A percentile compares a stretch with the other conserved stretches of the same genome.
Conservation (phyloP, 2,329 filamentous ascomycete genomes). For the Acarospora socialis region DNA sequence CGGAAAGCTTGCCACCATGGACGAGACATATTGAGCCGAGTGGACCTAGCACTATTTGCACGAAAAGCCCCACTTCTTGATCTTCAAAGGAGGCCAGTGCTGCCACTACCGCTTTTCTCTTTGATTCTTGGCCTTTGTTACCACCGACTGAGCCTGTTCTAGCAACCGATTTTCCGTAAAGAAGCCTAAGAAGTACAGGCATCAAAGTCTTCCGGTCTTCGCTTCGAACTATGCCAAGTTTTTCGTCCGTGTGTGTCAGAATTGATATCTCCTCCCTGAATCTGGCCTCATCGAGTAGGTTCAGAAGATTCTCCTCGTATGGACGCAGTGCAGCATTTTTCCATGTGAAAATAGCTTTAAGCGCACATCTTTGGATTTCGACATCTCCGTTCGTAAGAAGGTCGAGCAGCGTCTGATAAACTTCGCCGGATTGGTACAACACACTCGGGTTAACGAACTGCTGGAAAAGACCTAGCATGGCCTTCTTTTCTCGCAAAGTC, state of each 20-base stretch:
- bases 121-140: conserved; percentile 66
- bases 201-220: conserved; percentile 62
- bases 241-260: conserved; percentile 58
- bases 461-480: conserved; percentile 65
- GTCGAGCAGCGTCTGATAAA: conserved; percentile 59
- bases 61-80: conserved; percentile 62
- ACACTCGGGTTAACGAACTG: conserved; percentile 78
- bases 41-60: conserved; percentile 65
- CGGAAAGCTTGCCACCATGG: conserved; percentile 34
- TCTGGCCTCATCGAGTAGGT: conserved; percentile 74
- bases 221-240: conserved; percentile 52
- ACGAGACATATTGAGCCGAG: conserved; percentile 48
- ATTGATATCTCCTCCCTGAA: conserved; percentile 92
- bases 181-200: conserved; percentile 69
- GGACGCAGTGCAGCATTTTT: conserved; percentile 60
- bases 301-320: conserved; percentile 75
- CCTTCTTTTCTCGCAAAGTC: conserved; percentile 66
- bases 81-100: conserved; percentile 64
- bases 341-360: conserved; percentile 81
- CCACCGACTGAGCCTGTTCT: conserved; percentile 64
- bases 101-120: conserved; percentile 58
- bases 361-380: conserved; percentile 71
- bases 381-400: conserved; percentile 77
- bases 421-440: conserved; percentile 61
- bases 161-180: conserved; percentile 82